These are phyloP conservation scores for Phytophthora ramorum DNA, from an alignment of 352 stramenopile genomes.

Conservation along the genomic window DNA sequence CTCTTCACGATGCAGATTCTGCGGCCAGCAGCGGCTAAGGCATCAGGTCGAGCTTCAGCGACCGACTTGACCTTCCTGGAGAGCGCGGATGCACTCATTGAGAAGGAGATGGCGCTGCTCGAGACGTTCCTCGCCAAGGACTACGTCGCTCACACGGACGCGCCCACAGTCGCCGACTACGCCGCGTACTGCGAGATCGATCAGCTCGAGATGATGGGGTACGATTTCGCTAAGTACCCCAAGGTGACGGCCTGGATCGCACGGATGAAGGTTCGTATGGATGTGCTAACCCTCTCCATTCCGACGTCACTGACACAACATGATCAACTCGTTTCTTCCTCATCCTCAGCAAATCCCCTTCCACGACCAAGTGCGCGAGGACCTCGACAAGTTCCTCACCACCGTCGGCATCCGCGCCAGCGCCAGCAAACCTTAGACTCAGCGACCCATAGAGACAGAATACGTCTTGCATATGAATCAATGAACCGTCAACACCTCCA, in stretches of 20 bases:
- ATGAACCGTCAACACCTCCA: not conserved
- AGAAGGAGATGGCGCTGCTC: slow-evolving; percentile 38
- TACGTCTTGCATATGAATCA: slow-evolving; percentile 17
- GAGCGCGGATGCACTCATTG: slow-evolving; percentile 39
- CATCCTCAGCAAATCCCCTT: slow-evolving; percentile 31
- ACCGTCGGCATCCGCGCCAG: slow-evolving; percentile 11
- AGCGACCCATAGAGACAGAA: not conserved
- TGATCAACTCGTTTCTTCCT: not conserved
- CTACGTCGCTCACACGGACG: slow-evolving; percentile 48
- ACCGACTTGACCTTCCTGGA: slow-evolving; percentile 37
- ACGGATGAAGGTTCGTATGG: slow-evolving; percentile 28
- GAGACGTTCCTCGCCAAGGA: slow-evolving; percentile 52
- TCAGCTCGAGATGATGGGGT: slow-evolving; percentile 54
- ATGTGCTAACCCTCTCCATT: not conserved
- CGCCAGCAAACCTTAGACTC: slow-evolving; percentile 14
- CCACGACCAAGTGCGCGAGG: slow-evolving; percentile 36
- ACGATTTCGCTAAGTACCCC: slow-evolving; percentile 51
- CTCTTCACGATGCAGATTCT: slow-evolving; percentile 45
- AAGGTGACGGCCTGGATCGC: slow-evolving; percentile 50
- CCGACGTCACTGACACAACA: not conserved
- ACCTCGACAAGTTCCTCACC: slow-evolving; percentile 37
- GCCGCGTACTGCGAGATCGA: slow-evolving; percentile 63
- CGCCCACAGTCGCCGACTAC: slow-evolving; percentile 56
- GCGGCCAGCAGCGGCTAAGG: slow-evolving; percentile 27
- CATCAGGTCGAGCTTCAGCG: slow-evolving; percentile 21